Base-by-base conservation (phyloP, 768 basidiomycete genomes). In the Pleurotus djamor region DNA sequence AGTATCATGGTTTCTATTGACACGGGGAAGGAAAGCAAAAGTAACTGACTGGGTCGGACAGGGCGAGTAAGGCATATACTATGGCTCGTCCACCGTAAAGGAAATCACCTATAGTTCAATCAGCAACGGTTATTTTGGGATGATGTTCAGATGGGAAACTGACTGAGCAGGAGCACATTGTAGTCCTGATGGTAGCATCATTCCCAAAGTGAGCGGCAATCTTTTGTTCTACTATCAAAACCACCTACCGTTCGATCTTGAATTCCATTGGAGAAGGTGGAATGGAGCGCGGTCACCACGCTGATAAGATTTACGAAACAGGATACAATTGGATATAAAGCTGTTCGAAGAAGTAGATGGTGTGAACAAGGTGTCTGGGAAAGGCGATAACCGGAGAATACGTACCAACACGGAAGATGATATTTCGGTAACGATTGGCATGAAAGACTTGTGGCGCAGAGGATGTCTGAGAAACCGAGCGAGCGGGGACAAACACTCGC, bases 341-440 rank as follows among this genome's bases (percentile, higher is more conserved):
- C 60, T 61, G 17, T 28, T 33, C 21, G 49, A 4, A 36, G 48
- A 36, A 14, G 41, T 10, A 33, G 14, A 38, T 35, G 16, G 6
- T 45, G 21, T 16, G 8, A 36, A 35, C 6, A 28, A 28, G 21
- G 21, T 28, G 21, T 28, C 21, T 28, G 21, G 21, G 21, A 10
- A 16, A 35, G 41, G 14, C 12, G 16, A 21, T 10, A n/a, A 44
- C 17, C 3, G n/a, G 35, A 21, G 34, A 13, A 41, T 43, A 45
- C 60, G 37, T 38, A 61, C 60, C 45, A 13, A 61, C 48, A 16
- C 60, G 60, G 32, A 61, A 21, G 21, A 61, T 59, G 57, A 61
- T 55, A 16, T 32, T n/a, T n/a, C 48, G 21, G 52, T 60, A 52
- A 16, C 34, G 47, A 28, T 59, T 51, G 1, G 59, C 60, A 45